Conservation (phyloP, 148 eudicot genomes). For the Cornus suecica region DNA sequence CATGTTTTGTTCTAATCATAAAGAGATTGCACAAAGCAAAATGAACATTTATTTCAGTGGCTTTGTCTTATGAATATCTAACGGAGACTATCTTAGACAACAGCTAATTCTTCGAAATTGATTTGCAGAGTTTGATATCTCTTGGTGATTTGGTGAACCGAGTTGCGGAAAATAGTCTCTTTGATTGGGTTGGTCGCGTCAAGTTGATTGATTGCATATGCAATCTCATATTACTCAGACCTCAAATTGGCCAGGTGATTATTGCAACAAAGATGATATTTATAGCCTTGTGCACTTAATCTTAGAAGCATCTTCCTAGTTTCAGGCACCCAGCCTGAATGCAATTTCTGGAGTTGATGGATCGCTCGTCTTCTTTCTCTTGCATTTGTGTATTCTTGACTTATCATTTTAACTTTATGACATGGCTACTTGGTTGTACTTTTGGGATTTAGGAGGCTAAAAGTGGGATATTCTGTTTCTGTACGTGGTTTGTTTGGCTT, state of each 20-base stretch:
- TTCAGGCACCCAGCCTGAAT: not conserved
- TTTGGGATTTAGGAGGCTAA: not conserved
- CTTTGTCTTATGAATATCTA: not conserved
- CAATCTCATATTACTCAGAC: conserved; percentile 60
- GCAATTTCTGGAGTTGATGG: not conserved
- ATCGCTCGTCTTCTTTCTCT: conserved; percentile 8
- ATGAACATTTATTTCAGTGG: not conserved
- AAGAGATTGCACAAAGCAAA: not conserved
- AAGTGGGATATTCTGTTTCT: not conserved
- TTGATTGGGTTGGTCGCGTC: conserved; percentile 79
- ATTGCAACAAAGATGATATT: not conserved
- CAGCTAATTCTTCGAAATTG: conserved; percentile 1
- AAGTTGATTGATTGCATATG: conserved; percentile 80
- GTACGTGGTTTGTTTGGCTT: not conserved
- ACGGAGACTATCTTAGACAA: not conserved
- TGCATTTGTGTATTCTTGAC: not conserved
- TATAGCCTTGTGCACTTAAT: not conserved
- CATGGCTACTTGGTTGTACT: not conserved
- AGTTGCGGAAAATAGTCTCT: conserved; percentile 53
- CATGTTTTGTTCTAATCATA: not conserved
- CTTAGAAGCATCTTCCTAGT: no score
- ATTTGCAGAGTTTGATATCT: conserved; percentile 53
- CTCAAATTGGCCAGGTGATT: conserved; percentile 81
- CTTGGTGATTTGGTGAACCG: conserved; percentile 68
- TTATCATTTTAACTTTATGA: not conserved